Base-by-base conservation (phyloP, 2,329 filamentous ascomycete genomes). In the Fusarium pininemorale region DNA sequence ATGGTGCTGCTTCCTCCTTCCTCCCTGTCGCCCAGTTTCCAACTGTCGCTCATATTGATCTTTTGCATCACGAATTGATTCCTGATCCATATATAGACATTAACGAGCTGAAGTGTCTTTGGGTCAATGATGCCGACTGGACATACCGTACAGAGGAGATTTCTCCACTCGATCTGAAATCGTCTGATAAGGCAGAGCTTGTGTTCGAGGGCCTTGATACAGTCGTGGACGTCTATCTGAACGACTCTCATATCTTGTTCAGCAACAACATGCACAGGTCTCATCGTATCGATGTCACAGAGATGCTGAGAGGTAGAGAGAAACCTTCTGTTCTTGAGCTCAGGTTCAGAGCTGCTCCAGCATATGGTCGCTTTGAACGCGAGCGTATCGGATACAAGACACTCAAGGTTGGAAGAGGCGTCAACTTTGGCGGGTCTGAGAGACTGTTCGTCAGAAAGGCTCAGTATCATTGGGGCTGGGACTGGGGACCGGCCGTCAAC, bases 401-500 rank as follows among this genome's bases (percentile, higher is more conserved):
- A 1, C 24, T 39, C 4, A 35, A 59, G 1, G 53, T 38, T 5
- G 63, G 66, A 3, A 28, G 47, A 15, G 47, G 41, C 0, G 66
- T 68, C 1, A 62, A n/a, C 9, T 68, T 62, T 32, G 63, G 66
- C 5, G 66, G 66, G 0, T 68, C 66, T 1, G 66, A 68, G 30
- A 38, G 66, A 0, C 39, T 68, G 0, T 68, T 68, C 0, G 47
- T 68, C 1, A 22, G 66, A 1, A 68, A 68, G 3, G 41, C 66
- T 12, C 66, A 68, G 2, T 68, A 68, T 12, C 66, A 68, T 10
- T 68, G 66, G 66, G 66, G 66, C 1, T 68, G 66, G 66, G 66
- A 68, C n/a, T 68, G 63, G 66, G 66, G 66, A 10, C 66, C 63
- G 0, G 37, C 63, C 0, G 9, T 68, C 1, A 68, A 68, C 18